phyloP scores from a whole-genome alignment of 257 asterid genomes.

The Anisodus tanguticus region DNA sequence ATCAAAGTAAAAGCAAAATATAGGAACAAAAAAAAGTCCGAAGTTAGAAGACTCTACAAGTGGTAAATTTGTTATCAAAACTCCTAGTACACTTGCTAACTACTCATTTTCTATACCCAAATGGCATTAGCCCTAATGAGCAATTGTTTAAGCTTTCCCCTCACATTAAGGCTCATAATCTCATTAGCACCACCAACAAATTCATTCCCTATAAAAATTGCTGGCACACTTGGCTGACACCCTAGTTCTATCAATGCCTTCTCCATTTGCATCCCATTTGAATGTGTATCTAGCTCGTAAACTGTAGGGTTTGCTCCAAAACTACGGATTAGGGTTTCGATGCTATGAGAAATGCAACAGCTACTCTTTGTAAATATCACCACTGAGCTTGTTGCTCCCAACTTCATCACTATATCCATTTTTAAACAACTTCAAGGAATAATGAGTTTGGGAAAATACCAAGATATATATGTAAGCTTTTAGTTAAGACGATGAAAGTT shows the following conservation, averaged over 20 bases:
- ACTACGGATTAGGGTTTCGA: neutral
- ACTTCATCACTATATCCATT: conserved; percentile 17
- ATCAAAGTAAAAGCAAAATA: neutral
- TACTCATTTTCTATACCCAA: conserved; percentile 5
- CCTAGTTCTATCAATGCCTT: neutral
- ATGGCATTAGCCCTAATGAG: neutral
- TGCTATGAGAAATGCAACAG: conserved; percentile 12
- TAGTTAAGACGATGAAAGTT: neutral
- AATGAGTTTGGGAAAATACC: neutral
- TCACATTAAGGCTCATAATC: conserved; percentile 24
- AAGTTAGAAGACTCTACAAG: neutral
- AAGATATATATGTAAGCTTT: neutral
- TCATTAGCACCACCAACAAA: conserved; percentile 19
- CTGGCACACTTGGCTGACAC: conserved; percentile 27
- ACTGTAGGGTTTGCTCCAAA: neutral
- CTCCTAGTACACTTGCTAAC: neutral
- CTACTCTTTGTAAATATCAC: neutral
- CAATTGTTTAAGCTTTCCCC: neutral
- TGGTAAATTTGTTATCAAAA: neutral
- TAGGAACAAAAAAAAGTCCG: neutral
- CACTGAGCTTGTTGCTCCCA: neutral
- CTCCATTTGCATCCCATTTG: conserved; percentile 24
- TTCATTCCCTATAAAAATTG: conserved; percentile 13
- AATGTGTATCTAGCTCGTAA: neutral
- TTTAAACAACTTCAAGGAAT: neutral